Conservation (phyloP, 768 basidiomycete species). For the Pleurotus pulmonarius region DNA sequence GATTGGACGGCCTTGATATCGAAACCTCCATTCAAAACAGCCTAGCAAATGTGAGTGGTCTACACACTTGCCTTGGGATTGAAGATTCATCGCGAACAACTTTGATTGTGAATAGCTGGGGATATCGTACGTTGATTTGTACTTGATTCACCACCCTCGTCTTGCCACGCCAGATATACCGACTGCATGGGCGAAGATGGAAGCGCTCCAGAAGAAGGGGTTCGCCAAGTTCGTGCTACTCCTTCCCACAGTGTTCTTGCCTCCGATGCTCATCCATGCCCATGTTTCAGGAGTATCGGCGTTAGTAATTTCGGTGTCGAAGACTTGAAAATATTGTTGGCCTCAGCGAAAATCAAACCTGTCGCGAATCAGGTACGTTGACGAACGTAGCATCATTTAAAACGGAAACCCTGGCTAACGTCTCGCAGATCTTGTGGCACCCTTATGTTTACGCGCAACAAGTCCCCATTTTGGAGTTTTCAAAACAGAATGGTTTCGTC, state of each 20-base stretch:
- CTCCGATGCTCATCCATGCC: too few species aligned
- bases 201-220: slow-evolving; percentile 51
- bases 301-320: slow-evolving; percentile 64
- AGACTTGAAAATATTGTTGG: slow-evolving; percentile 51
- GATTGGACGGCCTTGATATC: slow-evolving; percentile 44
- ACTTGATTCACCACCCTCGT: slow-evolving; percentile 61
- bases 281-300: slow-evolving; percentile 54
- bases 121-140: slow-evolving; percentile 63
- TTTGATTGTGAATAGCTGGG: slow-evolving; percentile 42
- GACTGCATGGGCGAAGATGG: slow-evolving; percentile 61
- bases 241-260: not conserved
- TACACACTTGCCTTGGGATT: too few species aligned
- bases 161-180: slow-evolving; percentile 56
- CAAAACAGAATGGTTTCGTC: slow-evolving; percentile 37
- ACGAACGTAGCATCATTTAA: not conserved
- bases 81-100: too few species aligned
- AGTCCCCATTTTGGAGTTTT: slow-evolving; percentile 53
- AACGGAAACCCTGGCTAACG: not conserved
- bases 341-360: slow-evolving; percentile 59
- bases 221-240: slow-evolving; percentile 44
- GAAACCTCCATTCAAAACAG: slow-evolving; percentile 54
- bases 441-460: slow-evolving; percentile 63
- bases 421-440: slow-evolving; percentile 56
- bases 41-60: slow-evolving; percentile 43
- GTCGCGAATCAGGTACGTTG: slow-evolving; percentile 61